phyloP scores from a whole-genome alignment of 225 moss, liverwort and hornwort species.

The Straminergon stramineum region DNA sequence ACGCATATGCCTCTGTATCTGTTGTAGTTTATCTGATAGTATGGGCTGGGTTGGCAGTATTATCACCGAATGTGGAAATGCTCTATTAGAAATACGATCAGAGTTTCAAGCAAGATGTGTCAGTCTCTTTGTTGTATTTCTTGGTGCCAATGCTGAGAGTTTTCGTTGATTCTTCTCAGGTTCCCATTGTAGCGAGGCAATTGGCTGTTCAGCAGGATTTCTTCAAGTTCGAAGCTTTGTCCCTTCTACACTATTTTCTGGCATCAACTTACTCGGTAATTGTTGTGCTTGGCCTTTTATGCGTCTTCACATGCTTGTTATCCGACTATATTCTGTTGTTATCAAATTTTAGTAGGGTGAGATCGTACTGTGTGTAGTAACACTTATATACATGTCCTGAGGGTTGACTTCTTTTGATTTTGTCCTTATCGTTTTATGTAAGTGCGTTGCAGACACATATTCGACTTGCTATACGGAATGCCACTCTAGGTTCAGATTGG shows the following conservation, averaged over 20 bases:
- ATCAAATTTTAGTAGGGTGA: not conserved
- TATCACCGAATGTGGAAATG: not conserved
- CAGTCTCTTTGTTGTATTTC: not conserved
- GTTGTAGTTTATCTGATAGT: not conserved
- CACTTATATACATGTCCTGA: not conserved
- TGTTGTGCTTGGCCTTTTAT: not conserved
- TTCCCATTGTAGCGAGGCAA: slow-evolving; percentile 66
- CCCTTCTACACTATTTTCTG: slow-evolving; percentile 74
- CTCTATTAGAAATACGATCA: not conserved
- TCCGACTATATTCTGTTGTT: not conserved
- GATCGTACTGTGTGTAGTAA: not conserved
- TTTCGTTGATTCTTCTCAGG: slow-evolving; percentile 32
- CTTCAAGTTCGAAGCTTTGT: slow-evolving; percentile 87
- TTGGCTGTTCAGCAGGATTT: slow-evolving; percentile 62
- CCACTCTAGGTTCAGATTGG: slow-evolving; percentile 45
- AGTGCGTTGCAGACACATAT: slow-evolving; percentile 39
- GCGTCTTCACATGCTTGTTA: not conserved
- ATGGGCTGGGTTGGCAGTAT: not conserved
- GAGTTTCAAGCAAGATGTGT: not conserved
- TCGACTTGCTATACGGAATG: slow-evolving; percentile 35
- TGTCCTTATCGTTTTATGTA: not conserved
- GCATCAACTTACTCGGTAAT: slow-evolving; percentile 67
- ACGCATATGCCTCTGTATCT: not conserved
- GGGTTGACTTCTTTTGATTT: not conserved
- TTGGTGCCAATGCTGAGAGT: not conserved